These are phyloP conservation scores for Rosa multiflora DNA, from an alignment of 306 rosid genomes.

Conservation along the genomic window DNA sequence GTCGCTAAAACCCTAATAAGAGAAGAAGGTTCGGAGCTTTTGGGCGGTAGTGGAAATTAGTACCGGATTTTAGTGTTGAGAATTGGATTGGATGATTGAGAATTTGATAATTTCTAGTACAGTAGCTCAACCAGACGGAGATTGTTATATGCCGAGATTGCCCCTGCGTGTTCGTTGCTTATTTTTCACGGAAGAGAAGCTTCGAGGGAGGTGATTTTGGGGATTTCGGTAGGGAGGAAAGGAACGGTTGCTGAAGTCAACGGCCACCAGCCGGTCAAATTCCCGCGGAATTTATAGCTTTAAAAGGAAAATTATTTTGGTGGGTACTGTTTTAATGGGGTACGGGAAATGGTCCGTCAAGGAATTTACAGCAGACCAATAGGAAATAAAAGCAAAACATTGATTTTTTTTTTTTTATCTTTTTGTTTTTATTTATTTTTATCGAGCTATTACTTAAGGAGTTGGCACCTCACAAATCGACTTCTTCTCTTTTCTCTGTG, in stretches of 20 bases:
- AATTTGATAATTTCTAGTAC: neutral
- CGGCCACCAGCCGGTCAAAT: neutral
- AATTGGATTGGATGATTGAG: neutral
- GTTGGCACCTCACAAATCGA: neutral
- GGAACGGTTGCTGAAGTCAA: neutral
- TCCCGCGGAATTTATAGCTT: neutral
- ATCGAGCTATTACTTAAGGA: neutral
- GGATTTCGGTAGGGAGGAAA: neutral
- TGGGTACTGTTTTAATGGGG: neutral
- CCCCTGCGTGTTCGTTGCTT: neutral
- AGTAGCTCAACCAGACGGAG: neutral
- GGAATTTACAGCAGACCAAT: neutral
- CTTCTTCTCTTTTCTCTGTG: neutral
- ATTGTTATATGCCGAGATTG: conserved; percentile 5
- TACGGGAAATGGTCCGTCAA: neutral
- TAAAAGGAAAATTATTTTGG: neutral
- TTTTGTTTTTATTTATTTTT: neutral
- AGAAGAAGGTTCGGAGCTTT: neutral
- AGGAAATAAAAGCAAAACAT: too few relatives aligned
- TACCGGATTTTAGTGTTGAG: neutral
- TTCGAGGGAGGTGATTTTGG: neutral
- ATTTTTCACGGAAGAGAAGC: neutral
- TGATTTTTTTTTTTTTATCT: neutral
- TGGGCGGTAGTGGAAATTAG: neutral
- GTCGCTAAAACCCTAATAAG: neutral